Percentiles rank a stretch among this genome's conserved stretches.
Evolutionary conservation across 257 asterid genomes (phyloP).

Genomic region (Parsonsia alboflavescens): DNA sequence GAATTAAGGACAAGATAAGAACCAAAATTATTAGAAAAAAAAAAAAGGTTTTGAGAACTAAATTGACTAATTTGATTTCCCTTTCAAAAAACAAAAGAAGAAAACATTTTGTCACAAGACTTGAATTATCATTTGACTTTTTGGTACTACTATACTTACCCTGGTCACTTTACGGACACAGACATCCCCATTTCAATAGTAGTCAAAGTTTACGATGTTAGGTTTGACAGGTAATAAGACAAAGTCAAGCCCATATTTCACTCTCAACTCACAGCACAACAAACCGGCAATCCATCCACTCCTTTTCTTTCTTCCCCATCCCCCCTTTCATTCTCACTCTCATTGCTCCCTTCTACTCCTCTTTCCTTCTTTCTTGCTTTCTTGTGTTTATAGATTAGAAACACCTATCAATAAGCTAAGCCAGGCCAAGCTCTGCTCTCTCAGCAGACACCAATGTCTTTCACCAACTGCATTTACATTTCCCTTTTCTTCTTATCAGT

Average conservation of each 20-base stretch:
- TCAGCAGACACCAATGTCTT: conserved; percentile 11
- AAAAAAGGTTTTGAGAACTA: too few species aligned
- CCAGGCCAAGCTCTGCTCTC: conserved; percentile 6
- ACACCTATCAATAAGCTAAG: not conserved
- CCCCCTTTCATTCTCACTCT: too few species aligned
- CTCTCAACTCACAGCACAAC: conserved; percentile 8
- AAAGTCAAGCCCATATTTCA: conserved; percentile 4
- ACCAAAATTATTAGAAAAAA: too few species aligned
- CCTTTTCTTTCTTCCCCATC: too few species aligned
- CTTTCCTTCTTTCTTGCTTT: not conserved
- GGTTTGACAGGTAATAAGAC: conserved; percentile 14
- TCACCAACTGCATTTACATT: conserved; percentile 33
- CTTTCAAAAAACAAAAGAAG: not conserved
- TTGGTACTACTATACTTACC: not conserved
- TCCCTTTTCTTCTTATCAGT: conserved; percentile 33
- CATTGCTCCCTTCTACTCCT: not conserved
- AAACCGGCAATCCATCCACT: not conserved
- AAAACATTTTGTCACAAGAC: not conserved
- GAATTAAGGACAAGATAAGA: too few species aligned
- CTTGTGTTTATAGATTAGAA: not conserved
- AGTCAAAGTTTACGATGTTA: conserved; percentile 6
- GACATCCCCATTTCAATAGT: not conserved
- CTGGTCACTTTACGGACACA: not conserved
- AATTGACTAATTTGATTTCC: too few species aligned
- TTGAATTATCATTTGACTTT: not conserved